Conservation (phyloP, 2,329 filamentous ascomycete species). For the Biscogniauxia mediterranea region DNA sequence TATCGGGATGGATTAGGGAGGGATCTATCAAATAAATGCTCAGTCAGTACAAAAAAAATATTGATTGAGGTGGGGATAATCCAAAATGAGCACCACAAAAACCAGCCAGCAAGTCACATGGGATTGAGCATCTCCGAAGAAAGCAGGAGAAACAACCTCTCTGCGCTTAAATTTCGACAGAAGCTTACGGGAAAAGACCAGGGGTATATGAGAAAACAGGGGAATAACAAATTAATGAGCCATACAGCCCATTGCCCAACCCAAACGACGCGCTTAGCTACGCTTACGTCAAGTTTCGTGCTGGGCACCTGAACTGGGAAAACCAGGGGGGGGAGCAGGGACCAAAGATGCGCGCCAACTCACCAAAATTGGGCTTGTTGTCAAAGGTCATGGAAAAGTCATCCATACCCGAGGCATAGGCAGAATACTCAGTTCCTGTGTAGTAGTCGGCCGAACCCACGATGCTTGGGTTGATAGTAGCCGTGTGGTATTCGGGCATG, state of each 20-base stretch:
- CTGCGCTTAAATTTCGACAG: no score
- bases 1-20: constrained; percentile 55
- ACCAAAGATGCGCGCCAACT: constrained; percentile 43
- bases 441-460: constrained; percentile 56
- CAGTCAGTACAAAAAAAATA: constrained; percentile 32
- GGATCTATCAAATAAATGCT: constrained; percentile 43
- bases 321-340: constrained; percentile 11
- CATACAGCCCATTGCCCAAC: no score
- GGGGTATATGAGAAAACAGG: no score
- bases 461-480: constrained; percentile 60
- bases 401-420: constrained; percentile 47
- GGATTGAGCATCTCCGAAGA: no score
- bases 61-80: constrained; percentile 3
- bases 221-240: no score
- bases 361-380: constrained; percentile 53
- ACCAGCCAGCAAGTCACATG: no score
- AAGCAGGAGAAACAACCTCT: no score
- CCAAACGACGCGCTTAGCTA: no score
- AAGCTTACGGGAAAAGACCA: no score
- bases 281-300: no score
- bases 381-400: constrained; percentile 49
- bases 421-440: constrained; percentile 52
- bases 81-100: constrained; percentile 3
- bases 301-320: constrained; percentile 15
- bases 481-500: constrained; percentile 56